A percentile compares a stretch with the other conserved stretches of the same genome.
Conservation (phyloP, 2,329 filamentous ascomycete species). For the Diplocarpon mali region DNA sequence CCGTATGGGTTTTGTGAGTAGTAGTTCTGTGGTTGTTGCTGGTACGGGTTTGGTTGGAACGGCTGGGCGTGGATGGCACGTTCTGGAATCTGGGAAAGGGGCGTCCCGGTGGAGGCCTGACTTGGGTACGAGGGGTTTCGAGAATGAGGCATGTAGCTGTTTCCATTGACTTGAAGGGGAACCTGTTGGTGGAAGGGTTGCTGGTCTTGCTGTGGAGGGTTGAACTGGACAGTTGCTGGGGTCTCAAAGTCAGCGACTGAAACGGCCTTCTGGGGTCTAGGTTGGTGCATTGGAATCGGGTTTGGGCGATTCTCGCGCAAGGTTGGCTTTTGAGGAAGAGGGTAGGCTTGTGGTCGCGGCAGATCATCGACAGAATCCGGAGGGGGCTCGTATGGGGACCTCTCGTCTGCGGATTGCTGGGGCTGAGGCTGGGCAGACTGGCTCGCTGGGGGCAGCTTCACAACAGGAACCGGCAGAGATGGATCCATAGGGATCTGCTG, state of each 20-base stretch:
- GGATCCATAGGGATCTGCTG: conserved; percentile 50
- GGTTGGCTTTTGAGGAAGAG: conserved; percentile 45
- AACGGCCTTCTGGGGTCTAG: conserved; percentile 86
- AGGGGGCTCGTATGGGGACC: conserved; percentile 14
- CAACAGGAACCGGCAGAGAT: conserved; percentile 66
- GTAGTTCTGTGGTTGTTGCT: conserved; percentile 40
- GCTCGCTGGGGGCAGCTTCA: conserved; percentile 60
- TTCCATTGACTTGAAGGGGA: conserved; percentile 59
- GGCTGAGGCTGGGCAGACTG: conserved; percentile 21
- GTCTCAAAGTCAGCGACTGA: conserved; percentile 90
- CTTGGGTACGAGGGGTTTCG: conserved; percentile 60
- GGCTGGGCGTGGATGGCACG: conserved; percentile 81
- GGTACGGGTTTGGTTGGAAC: conserved; percentile 68
- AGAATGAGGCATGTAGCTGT: conserved; percentile 44
- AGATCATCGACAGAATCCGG: conserved; percentile 33
- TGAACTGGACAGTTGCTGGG: conserved; percentile 45
- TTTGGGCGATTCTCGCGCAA: conserved; percentile 45
- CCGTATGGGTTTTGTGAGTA: conserved; percentile 41
- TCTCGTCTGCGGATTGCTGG: conserved; percentile 26
- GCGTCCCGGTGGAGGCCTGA: conserved; percentile 64
- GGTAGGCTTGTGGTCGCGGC: conserved; percentile 39
- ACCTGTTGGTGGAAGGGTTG: conserved; percentile 93
- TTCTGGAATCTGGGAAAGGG: conserved; percentile 85
- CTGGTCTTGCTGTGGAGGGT: conserved; percentile 54
- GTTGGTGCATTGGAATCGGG: conserved; percentile 74